A percentile compares a stretch with the other conserved stretches of the same genome.
phyloP scores from a whole-genome alignment of 2,329 filamentous ascomycete genomes.

The Mycosphaerella arachidis region DNA sequence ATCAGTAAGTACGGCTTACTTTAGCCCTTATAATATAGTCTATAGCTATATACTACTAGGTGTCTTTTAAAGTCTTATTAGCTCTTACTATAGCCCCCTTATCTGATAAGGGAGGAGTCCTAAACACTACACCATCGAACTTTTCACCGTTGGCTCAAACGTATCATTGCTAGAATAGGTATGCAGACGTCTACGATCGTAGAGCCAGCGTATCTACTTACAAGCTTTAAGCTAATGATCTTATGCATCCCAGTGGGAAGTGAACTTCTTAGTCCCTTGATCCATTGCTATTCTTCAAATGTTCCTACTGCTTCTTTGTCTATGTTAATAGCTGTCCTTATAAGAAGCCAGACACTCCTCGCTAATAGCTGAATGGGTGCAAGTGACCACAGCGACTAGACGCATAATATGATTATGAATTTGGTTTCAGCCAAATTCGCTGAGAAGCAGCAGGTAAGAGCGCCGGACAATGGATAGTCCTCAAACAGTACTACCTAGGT shows the following conservation, averaged over 20 bases:
- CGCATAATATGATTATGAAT: neutral
- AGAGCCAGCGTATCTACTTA: neutral
- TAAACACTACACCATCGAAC: neutral
- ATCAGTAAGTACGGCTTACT: too few relatives aligned
- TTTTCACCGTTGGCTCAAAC: neutral
- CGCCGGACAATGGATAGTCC: too few relatives aligned
- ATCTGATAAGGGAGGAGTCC: neutral
- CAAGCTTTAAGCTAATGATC: slow-evolving; percentile 2
- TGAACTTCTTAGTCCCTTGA: neutral
- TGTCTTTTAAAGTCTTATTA: too few relatives aligned
- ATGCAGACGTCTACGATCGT: neutral
- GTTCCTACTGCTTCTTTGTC: neutral
- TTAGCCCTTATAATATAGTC: too few relatives aligned
- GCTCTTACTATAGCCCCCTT: too few relatives aligned
- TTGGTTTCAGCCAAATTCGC: neutral
- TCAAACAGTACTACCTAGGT: neutral
- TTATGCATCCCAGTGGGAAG: neutral
- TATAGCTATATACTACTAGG: too few relatives aligned
- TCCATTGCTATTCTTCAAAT: neutral
- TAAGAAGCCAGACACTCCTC: neutral
- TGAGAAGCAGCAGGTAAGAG: neutral
- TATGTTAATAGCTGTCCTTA: neutral
- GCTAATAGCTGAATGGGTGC: neutral
- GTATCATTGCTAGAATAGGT: neutral
- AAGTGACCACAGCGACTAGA: neutral